Evolutionary conservation across 805 yeast genomes (phyloP).

Genomic region (Saccharomycopsis schoenii): DNA sequence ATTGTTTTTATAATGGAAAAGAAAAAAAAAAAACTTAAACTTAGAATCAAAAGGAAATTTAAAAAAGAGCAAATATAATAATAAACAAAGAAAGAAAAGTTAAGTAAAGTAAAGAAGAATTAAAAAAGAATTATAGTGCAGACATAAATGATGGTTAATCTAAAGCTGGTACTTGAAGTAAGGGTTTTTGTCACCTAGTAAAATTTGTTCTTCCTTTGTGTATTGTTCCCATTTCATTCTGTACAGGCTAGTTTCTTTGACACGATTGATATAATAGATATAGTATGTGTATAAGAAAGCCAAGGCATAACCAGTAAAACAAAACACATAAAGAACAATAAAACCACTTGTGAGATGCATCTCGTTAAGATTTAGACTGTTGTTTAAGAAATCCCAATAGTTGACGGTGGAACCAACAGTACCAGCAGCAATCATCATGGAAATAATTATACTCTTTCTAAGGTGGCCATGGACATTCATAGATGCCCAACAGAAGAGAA

Average conservation of each 20-base stretch:
- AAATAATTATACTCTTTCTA: slow-evolving; percentile 47
- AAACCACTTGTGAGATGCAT: slow-evolving; percentile 1
- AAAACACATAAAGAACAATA: slow-evolving; percentile 6
- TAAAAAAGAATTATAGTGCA: background rate
- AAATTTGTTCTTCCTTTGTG: background rate
- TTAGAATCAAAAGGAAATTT: background rate
- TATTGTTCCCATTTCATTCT: slow-evolving; percentile 3
- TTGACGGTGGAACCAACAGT: slow-evolving; percentile 38
- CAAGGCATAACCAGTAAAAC: background rate
- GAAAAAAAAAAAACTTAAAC: background rate
- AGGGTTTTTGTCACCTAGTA: slow-evolving; percentile 11
- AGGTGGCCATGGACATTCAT: slow-evolving; percentile 36
- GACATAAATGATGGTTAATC: background rate
- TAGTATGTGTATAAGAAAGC: background rate
- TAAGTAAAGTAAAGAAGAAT: background rate
- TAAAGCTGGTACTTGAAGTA: slow-evolving; percentile 10
- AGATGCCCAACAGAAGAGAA: slow-evolving; percentile 52
- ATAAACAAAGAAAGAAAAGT: background rate
- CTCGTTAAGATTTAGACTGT: background rate
- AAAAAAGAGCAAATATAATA: background rate
- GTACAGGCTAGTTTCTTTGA: slow-evolving; percentile 3
- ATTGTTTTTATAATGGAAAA: background rate
- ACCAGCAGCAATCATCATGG: slow-evolving; percentile 59
- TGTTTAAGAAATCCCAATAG: slow-evolving; percentile 38
- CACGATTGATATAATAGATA: background rate